Evolutionary conservation across 495 filamentous ascomycete genomes (phyloP).

Genomic region (Amorphotheca resinae): DNA sequence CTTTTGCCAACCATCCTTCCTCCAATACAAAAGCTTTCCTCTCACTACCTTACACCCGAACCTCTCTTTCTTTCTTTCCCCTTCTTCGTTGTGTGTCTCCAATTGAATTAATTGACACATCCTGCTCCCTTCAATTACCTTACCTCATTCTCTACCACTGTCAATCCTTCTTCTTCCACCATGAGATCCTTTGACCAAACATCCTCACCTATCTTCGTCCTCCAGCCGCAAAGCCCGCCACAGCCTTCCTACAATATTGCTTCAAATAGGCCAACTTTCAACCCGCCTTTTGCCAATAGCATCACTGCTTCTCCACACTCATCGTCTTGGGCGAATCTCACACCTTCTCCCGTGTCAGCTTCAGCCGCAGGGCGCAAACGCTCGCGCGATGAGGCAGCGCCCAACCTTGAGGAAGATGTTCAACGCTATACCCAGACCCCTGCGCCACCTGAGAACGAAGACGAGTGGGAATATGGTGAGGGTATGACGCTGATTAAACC

Average conservation of each 20-base stretch:
- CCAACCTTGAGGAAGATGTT: conserved; percentile 38
- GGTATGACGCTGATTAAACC: conserved; percentile 70
- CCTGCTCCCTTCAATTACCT: conserved; percentile 3
- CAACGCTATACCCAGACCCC: conserved; percentile 28
- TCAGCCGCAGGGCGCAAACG: conserved; percentile 48
- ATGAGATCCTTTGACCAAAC: conserved; percentile 18
- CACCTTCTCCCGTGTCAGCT: conserved; percentile 5
- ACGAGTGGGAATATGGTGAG: conserved; percentile 52
- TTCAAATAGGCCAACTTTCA: conserved; percentile 29
- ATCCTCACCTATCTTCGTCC: conserved; percentile 36
- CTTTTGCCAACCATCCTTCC: too few relatives aligned
- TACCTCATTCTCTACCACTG: conserved; percentile 3
- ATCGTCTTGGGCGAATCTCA: conserved; percentile 12
- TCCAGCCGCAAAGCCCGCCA: conserved; percentile 35
- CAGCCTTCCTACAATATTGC: conserved; percentile 28
- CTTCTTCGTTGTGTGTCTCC: not conserved
- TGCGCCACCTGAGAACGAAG: conserved; percentile 34
- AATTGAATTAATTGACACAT: not conserved
- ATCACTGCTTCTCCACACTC: conserved; percentile 18
- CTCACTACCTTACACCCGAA: not conserved
- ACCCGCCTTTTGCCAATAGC: conserved; percentile 24
- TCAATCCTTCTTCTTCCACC: conserved; percentile 11
- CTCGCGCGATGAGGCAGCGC: conserved; percentile 48
- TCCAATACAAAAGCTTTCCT: too few relatives aligned
- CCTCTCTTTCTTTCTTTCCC: not conserved